Evolutionary conservation across 2,329 filamentous ascomycete species (phyloP), one percentile per base, ranked within the genome.

Genomic region (Trichocomaceae sp.): DNA sequence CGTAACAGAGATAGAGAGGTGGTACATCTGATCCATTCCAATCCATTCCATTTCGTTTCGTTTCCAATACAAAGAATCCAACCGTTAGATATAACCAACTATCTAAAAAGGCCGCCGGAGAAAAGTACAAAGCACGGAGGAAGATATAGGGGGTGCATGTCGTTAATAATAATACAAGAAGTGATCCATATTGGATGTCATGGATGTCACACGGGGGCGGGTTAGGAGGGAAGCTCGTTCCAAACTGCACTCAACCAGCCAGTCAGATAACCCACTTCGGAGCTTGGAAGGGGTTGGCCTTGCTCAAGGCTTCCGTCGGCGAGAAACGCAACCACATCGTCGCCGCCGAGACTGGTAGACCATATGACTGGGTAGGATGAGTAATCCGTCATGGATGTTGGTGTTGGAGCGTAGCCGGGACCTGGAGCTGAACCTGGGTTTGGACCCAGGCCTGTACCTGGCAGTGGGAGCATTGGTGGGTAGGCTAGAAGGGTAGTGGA

Each of bases 171-270:
- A 35, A 15, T 35, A 35, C 31, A 35, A 35, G 10, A 35, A 35
- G 13, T 35, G 31, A 35, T 35, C 31, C 9, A 35, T 35, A 35
- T 35, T 3, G 23, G 3, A 26, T 26, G 23, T n/a, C n/a, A n/a
- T n/a, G n/a, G n/a, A n/a, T n/a, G n/a, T n/a, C n/a, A n/a, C 7
- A 15, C 9, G 31, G 31, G 31, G 12, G 13, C 31, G 5, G 12
- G 5, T 35, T 35, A 35, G 31, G 31, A 35, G 31, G 31, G 5
- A 17, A 57, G 49, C 15, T 67, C 66, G 6, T 61, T 59, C 70
- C 70, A 72, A 1, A 72, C 59, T 0, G 66, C 62, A 56, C 64
- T 70, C 22, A 72, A 55, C 70, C 70, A 72, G 17, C 70, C 69
- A 13, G 62, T 50, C 1, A 68, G 66, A 29, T 66, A 60, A 6